phyloP scores from a whole-genome alignment of 2,329 filamentous ascomycete species.

The Didymella exigua region DNA sequence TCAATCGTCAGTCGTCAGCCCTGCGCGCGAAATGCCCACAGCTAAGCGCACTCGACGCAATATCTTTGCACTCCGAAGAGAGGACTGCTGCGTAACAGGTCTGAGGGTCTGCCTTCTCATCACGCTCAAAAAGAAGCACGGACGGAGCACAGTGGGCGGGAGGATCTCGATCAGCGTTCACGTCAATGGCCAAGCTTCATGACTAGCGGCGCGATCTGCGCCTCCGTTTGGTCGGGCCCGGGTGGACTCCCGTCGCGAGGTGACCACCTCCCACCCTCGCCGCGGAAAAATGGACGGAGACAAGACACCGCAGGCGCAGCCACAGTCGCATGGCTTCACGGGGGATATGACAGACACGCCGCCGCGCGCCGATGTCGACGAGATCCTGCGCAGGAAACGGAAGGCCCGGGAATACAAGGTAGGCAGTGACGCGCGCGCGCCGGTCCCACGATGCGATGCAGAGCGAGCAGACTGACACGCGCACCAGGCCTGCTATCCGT shows the following conservation, averaged over 20 bases:
- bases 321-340: slow-evolving; percentile 33
- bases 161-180: not conserved
- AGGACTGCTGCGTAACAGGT: too few relatives aligned
- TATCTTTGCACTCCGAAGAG: too few relatives aligned
- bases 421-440: slow-evolving; percentile 18
- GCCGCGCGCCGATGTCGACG: slow-evolving; percentile 55
- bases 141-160: not conserved
- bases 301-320: slow-evolving; percentile 25
- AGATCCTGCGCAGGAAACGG: slow-evolving; percentile 56
- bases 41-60: too few relatives aligned
- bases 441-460: not conserved
- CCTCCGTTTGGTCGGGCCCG: not conserved
- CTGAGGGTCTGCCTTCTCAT: too few relatives aligned
- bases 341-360: slow-evolving; percentile 46
- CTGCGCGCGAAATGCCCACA: too few relatives aligned
- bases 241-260: not conserved
- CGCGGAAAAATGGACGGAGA: slow-evolving; percentile 37
- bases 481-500: slow-evolving; percentile 55
- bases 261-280: slow-evolving; percentile 23
- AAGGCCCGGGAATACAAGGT: slow-evolving; percentile 59
- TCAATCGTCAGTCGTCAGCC: too few relatives aligned
- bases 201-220: slow-evolving; percentile 16
- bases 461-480: slow-evolving; percentile 23
- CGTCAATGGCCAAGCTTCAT: slow-evolving; percentile 11
- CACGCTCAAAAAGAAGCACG: too few relatives aligned